Conservation (phyloP, 1,139 yeast species). For the Suhomyces kunorum region DNA sequence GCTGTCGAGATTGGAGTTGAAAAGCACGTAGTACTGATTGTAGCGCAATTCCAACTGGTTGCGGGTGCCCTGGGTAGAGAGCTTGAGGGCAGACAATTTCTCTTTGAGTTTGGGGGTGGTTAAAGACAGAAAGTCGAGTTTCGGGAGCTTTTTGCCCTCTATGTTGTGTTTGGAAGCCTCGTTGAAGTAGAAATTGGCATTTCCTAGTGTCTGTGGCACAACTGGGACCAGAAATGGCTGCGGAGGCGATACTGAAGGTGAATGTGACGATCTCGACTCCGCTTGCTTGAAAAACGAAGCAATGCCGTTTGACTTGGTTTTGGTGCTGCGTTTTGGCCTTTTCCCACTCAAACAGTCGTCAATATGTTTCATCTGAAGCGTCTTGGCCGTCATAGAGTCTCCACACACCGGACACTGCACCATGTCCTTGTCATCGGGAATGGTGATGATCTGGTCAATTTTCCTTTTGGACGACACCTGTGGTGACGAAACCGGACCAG, state of each 20-base stretch:
- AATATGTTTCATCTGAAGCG: slow-evolving; percentile 67
- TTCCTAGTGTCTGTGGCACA: slow-evolving; percentile 18
- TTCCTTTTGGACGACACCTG: too few species aligned
- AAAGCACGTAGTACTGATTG: slow-evolving; percentile 74
- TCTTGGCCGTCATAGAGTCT: slow-evolving; percentile 53
- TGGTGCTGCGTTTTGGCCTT: slow-evolving; percentile 13
- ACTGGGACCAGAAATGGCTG: slow-evolving; percentile 3
- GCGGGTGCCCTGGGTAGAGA: slow-evolving; percentile 66
- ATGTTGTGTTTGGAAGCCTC: slow-evolving; percentile 30
- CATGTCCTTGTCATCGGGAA: slow-evolving; percentile 24
- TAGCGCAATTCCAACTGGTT: slow-evolving; percentile 68
- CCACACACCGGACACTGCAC: slow-evolving; percentile 76
- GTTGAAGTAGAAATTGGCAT: slow-evolving; percentile 36
- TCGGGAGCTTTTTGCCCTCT: slow-evolving; percentile 46
- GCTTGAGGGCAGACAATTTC: slow-evolving; percentile 52
- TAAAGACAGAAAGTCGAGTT: slow-evolving; percentile 61
- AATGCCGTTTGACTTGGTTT: slow-evolving; percentile 21
- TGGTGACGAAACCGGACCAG: too few species aligned
- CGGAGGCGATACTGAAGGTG: background rate
- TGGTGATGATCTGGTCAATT: slow-evolving; percentile 9
- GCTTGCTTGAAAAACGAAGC: slow-evolving; percentile 38
- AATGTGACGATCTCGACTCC: background rate
- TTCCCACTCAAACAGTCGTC: slow-evolving; percentile 59
- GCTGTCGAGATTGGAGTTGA: slow-evolving; percentile 85
- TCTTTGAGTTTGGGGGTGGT: slow-evolving; percentile 63